These are phyloP conservation scores for Exophiala sideris DNA, from an alignment of 2,329 filamentous ascomycete species.

Conservation along the genomic window DNA sequence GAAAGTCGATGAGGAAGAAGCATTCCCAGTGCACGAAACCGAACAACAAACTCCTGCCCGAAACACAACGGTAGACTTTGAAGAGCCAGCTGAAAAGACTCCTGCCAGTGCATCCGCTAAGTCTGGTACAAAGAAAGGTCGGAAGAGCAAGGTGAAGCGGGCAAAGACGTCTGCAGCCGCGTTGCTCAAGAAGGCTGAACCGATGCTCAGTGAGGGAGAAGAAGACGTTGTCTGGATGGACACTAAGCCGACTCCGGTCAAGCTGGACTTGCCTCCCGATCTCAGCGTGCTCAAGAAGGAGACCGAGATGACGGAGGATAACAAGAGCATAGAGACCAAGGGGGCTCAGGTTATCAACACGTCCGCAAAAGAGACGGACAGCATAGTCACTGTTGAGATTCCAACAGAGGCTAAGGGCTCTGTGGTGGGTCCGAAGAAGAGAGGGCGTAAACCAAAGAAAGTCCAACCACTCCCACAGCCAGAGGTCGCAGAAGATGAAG, in stretches of 20 bases:
- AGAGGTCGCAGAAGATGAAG: conserved; percentile 2
- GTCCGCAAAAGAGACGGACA: conserved; percentile 1
- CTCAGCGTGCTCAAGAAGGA: conserved; percentile 24
- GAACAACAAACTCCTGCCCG: conserved; percentile 5
- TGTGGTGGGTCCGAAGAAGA: conserved; percentile 25
- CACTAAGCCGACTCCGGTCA: conserved; percentile 24
- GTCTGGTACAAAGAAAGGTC: conserved; percentile 18
- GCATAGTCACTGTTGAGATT: conserved; percentile 22
- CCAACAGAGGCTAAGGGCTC: conserved; percentile 13
- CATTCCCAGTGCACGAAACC: not conserved
- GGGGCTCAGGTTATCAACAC: not conserved
- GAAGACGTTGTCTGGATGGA: conserved; percentile 29
- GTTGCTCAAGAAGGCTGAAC: conserved; percentile 17
- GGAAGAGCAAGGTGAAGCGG: conserved; percentile 28
- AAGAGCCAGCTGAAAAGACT: conserved; percentile 8
- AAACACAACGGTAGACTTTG: not conserved
- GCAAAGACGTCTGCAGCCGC: conserved; percentile 28
- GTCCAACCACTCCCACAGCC: conserved; percentile 4
- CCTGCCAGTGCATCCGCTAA: conserved; percentile 5
- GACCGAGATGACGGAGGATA: conserved; percentile 1
- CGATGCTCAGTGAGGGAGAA: conserved; percentile 27
- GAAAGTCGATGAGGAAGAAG: conserved; percentile 14
- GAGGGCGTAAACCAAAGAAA: conserved; percentile 27
- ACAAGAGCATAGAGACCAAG: conserved; percentile 6
- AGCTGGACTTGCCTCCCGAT: conserved; percentile 26